These are phyloP conservation scores for Ajuga reptans DNA, from an alignment of 305 asterid species.

Conservation along the genomic window DNA sequence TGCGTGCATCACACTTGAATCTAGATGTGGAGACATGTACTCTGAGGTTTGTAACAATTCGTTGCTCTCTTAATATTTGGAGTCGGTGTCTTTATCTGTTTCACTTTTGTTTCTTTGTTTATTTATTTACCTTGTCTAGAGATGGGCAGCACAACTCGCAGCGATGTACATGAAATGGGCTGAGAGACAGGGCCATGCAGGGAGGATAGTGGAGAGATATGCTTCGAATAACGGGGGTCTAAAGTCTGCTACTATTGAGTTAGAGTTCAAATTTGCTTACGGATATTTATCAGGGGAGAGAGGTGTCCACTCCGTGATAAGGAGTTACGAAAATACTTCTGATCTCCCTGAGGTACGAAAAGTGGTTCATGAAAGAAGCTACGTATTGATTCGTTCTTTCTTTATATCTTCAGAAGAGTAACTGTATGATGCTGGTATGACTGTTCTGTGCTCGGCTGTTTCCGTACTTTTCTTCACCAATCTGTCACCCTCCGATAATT, in stretches of 20 bases:
- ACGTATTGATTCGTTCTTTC: too few relatives aligned
- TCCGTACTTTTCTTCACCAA: too few relatives aligned
- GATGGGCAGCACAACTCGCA: conserved; percentile 49
- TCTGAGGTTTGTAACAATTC: conserved; percentile 39
- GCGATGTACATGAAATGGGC: conserved; percentile 80
- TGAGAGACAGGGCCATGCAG: conserved; percentile 53
- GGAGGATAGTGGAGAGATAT: conserved; percentile 56
- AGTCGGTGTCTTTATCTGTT: not conserved
- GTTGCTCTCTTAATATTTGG: not conserved
- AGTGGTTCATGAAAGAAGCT: not conserved
- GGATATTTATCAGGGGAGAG: conserved; percentile 73
- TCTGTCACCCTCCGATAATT: too few relatives aligned
- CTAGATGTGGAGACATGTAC: conserved; percentile 40
- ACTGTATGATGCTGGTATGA: too few relatives aligned
- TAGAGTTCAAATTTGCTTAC: conserved; percentile 57
- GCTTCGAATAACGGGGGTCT: conserved; percentile 38
- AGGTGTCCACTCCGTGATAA: conserved; percentile 52
- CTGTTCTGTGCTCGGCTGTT: too few relatives aligned
- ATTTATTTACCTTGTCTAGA: conserved; percentile 30
- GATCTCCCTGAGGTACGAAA: conserved; percentile 40
- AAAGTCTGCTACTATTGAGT: conserved; percentile 50
- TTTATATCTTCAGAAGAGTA: too few relatives aligned
- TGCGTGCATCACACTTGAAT: conserved; percentile 60
- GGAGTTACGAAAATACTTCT: conserved; percentile 26
- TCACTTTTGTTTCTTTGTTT: not conserved